These are phyloP conservation scores for Alternaria longipes DNA, from an alignment of 2,329 filamentous ascomycete genomes.

Conservation along the genomic window DNA sequence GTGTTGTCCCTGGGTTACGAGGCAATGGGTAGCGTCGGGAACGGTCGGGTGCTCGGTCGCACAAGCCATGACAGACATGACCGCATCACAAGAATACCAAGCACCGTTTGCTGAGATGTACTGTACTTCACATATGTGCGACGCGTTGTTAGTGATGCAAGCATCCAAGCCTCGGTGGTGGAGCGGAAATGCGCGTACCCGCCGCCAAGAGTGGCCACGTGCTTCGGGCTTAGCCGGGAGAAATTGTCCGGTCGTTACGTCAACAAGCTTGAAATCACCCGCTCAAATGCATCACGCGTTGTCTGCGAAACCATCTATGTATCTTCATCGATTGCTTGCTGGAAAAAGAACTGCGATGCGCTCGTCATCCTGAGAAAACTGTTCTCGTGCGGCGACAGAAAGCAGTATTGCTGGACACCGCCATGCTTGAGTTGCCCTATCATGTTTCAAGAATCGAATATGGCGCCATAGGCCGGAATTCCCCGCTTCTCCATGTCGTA, in stretches of 20 bases:
- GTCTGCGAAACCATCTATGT: background rate
- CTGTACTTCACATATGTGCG: background rate
- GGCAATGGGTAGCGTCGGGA: background rate
- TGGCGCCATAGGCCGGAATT: slow-evolving; percentile 74
- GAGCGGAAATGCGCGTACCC: background rate
- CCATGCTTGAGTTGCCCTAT: background rate
- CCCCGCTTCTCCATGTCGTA: slow-evolving; percentile 73
- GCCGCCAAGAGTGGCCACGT: slow-evolving; percentile 14
- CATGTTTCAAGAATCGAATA: slow-evolving; percentile 69
- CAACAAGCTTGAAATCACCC: background rate
- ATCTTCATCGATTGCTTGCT: background rate
- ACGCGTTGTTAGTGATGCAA: background rate
- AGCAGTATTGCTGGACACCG: background rate
- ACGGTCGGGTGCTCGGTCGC: background rate
- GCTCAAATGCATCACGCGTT: background rate
- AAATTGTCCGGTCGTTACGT: background rate
- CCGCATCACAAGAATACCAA: background rate
- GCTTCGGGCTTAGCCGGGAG: background rate
- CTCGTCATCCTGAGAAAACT: background rate
- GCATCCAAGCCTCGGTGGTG: slow-evolving; percentile 1
- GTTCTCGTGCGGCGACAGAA: background rate
- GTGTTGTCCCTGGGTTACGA: background rate
- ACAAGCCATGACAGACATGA: background rate
- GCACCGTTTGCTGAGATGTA: background rate
- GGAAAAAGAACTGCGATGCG: background rate